A percentile compares a stretch with the other conserved stretches of the same genome.
Conservation (phyloP, 2,329 filamentous ascomycete species). For the Dactylellina parvicollis region DNA sequence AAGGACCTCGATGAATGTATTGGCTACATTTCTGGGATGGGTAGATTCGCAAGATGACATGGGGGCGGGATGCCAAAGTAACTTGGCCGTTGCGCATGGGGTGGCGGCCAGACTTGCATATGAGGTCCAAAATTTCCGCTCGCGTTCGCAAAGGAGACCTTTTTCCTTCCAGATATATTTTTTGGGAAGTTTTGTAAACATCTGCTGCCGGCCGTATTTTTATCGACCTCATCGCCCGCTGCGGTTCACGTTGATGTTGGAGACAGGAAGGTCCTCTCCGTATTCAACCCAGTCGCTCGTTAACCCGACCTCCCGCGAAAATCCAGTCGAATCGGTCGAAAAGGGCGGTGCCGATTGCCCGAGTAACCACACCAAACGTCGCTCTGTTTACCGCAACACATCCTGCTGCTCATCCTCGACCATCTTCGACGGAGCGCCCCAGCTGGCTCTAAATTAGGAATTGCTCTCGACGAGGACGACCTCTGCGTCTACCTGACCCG, state of each 20-base stretch:
- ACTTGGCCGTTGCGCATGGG: slow-evolving; percentile 7
- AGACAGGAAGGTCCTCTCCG: neutral
- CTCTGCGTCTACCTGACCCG: too few species aligned
- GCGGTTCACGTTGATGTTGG: slow-evolving; percentile 7
- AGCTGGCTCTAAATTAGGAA: too few species aligned
- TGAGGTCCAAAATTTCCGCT: slow-evolving; percentile 42
- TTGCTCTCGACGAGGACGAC: too few species aligned
- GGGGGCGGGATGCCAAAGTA: slow-evolving; percentile 18
- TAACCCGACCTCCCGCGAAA: too few species aligned
- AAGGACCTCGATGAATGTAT: slow-evolving; percentile 15
- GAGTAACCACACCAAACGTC: slow-evolving; percentile 38
- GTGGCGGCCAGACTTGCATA: slow-evolving; percentile 30
- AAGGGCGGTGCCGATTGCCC: slow-evolving; percentile 26
- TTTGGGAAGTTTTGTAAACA: neutral
- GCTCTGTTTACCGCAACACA: slow-evolving; percentile 52
- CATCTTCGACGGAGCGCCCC: neutral
- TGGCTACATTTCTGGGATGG: slow-evolving; percentile 28
- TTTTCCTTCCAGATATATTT: neutral
- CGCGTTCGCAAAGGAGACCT: slow-evolving; percentile 46
- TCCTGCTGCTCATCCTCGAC: neutral
- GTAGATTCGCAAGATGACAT: slow-evolving; percentile 28
- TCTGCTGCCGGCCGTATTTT: slow-evolving; percentile 3
- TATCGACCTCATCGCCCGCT: slow-evolving; percentile 2
- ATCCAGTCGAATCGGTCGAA: too few species aligned
- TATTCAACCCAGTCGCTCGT: slow-evolving; percentile 21